phyloP scores from a whole-genome alignment of 2,329 filamentous ascomycete species.

The Endocalyx cinctus region DNA sequence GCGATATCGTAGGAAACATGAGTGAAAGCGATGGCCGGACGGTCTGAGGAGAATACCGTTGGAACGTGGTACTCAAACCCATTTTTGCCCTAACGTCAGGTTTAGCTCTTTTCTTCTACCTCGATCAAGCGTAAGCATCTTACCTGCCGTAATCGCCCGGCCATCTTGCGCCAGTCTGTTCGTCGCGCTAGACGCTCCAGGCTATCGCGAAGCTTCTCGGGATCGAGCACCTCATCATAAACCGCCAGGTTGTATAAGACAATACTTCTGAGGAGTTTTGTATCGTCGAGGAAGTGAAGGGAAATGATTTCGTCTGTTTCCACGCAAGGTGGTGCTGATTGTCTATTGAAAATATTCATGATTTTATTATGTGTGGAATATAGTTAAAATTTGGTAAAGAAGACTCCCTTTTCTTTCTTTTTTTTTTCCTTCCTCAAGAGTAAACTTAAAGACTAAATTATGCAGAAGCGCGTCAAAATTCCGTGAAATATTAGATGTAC shows the following conservation, averaged over 20 bases:
- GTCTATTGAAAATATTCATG: too few species aligned
- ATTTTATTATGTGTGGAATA: too few species aligned
- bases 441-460: too few species aligned
- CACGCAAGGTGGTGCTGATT: too few species aligned
- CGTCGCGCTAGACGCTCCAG: neutral
- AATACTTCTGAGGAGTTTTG: neutral
- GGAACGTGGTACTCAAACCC: conserved; percentile 39
- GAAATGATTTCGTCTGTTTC: neutral
- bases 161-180: conserved; percentile 1
- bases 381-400: too few species aligned
- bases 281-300: neutral
- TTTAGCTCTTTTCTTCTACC: too few species aligned
- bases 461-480: too few species aligned
- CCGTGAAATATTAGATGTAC: too few species aligned
- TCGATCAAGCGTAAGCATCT: conserved; percentile 6
- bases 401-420: too few species aligned
- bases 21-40: conserved; percentile 31
- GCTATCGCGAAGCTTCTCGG: neutral
- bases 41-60: conserved; percentile 24
- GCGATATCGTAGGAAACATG: conserved; percentile 25
- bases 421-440: too few species aligned
- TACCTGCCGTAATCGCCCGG: conserved; percentile 1
- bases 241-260: neutral
- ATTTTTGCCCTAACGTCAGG: conserved; percentile 6
- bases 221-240: neutral